Conservation (phyloP, 2,329 filamentous ascomycete genomes). For the Leptographium procerum region DNA sequence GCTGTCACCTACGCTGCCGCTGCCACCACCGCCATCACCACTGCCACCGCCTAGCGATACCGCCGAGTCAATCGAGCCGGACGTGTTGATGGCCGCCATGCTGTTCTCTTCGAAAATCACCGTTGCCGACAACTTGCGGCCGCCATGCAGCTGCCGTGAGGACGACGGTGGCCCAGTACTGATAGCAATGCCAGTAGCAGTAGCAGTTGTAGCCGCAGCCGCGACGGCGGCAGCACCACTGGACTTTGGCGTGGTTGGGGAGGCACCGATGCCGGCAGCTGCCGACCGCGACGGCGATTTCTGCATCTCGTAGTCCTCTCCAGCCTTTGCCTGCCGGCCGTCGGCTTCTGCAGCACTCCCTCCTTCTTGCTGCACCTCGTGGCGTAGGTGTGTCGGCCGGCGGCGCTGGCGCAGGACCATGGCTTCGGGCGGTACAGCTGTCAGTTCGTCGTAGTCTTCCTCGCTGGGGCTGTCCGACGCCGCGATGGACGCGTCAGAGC, state of each 20-base stretch:
- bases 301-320: background rate
- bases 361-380: background rate
- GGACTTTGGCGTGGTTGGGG: too few species aligned
- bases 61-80: background rate
- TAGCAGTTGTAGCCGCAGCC: background rate
- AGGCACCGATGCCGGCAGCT: background rate
- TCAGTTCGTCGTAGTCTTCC: conserved; percentile 32
- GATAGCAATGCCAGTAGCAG: background rate
- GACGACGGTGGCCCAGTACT: background rate
- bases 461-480: conserved; percentile 31
- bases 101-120: conserved; percentile 11
- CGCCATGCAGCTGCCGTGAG: background rate
- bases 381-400: conserved; percentile 6
- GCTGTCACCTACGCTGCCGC: background rate
- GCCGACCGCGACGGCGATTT: too few species aligned
- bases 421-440: conserved; percentile 10
- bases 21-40: background rate
- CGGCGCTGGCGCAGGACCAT: conserved; percentile 14
- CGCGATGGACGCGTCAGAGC: conserved; percentile 10
- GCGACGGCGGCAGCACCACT: background rate
- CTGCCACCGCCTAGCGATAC: background rate
- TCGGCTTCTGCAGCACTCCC: background rate
- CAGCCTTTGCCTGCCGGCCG: background rate
- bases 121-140: conserved; percentile 11
- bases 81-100: background rate